Base-by-base conservation (phyloP, 2,329 filamentous ascomycete genomes). In the Fusarium sororula region DNA sequence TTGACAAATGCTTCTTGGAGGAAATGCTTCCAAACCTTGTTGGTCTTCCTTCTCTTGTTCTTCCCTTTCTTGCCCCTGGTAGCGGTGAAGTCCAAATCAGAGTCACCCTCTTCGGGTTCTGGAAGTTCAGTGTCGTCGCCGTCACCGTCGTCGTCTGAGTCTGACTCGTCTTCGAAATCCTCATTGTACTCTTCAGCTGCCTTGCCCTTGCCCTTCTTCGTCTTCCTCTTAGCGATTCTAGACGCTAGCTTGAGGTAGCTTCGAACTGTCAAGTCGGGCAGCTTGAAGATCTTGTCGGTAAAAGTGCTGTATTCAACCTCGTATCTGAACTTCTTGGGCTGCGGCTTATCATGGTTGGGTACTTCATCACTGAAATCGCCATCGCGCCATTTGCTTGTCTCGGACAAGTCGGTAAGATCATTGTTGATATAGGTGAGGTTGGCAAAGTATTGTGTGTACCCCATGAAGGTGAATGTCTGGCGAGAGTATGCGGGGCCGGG, bases 401-500 rank as follows among this genome's bases (percentile, higher is more conserved):
- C 72, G 17, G 74, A 65, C 20, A 81, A 81, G 15, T 81, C 76
- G 4, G 82, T 79, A 54, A 91, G 87, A 68, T 93, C 90, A 76
- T 95, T 93, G 83, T 98, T 97, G 83, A 98, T 92, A 66, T 90
- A 85, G 0, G 96, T 98, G n/a, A 99, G 85, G 81, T 99, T 99
- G 69, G 96, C 95, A 82, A 91, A 98, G 82, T 97, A 98, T 79
- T 99, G 96, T 8, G 91, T 94, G 82, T 94, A 98, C 10, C 94
- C 91, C 7, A 92, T 87, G 70, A 95, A 86, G 0, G 94, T 93
- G 42, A 98, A 86, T 0, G 94, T 86, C 80, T 99, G 96, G 13
- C 93, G 91, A 26, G 92, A 94, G 82, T 99, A 98, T 13, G 94
- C 96, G 1, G 96, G 96, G 1, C 96, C 96, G 0, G 96, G 96